Base-by-base conservation (phyloP, 371 early-diverging fungal genomes). In the Rhizomucor pusillus region DNA sequence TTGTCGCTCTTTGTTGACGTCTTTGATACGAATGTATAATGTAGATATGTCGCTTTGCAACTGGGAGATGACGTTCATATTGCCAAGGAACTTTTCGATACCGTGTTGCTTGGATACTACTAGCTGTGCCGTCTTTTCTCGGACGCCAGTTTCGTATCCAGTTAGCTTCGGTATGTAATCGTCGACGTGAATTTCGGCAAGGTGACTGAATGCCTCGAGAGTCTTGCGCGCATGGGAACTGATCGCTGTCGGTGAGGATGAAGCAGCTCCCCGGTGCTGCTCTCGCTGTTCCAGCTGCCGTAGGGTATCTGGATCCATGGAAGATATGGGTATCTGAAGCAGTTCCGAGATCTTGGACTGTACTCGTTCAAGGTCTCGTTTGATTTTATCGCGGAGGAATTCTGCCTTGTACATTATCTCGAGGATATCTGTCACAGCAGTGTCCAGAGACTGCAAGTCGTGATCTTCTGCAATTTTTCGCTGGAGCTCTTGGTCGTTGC, bases 161-260 rank as follows among this genome's bases (percentile, higher is more conserved):
- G 36, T 34, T 12, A 77, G 22, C 29, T 74, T 79, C 9, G 82
- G 79, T 3, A 88, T 55, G 58, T 87, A 88, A 35, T 91, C 89
- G 5, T 65, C 58, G 6, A 65, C 54, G 56, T 91, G 88, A 40
- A 87, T 82, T 12, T 75, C 67, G 0, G 84, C 81, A 14, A 91
- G 66, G 40, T 83, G 82, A 12, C 75, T 65, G 19, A 90, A 69
- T 1, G 88, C 80, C 18, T 81, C 80, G 3, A 87, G 57, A 3
- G 67, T 76, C 13, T 81, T 73, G 18, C 60, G 65, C 12, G 71
- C 56, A 35, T 62, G 54, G 23, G 67, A 57, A 13, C 13, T 53
- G 16, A 22, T 46, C 6, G 43, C 16, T 35, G 41, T 25, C 19
- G 18, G 25, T n/a, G 48, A 44, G 20, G 54, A 36, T 33, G 11